A percentile compares a stretch with the other conserved stretches of the same genome.
These are phyloP conservation scores for Jaapia argillacea DNA, from an alignment of 768 basidiomycete genomes.

Conservation along the genomic window DNA sequence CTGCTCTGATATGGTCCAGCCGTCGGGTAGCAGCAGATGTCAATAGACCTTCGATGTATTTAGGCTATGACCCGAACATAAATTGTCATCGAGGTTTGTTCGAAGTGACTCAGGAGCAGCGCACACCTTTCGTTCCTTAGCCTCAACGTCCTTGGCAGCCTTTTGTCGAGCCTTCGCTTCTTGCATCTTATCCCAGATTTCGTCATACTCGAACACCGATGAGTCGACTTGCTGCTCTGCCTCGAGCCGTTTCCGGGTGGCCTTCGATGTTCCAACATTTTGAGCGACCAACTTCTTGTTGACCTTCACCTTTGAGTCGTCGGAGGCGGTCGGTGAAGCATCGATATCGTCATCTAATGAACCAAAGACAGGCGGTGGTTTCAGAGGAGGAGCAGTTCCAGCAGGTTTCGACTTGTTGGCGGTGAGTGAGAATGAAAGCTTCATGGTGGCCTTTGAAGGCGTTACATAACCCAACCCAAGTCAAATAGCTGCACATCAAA, in stretches of 20 bases:
- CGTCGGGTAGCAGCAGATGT: slow-evolving; percentile 77
- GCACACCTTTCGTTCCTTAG: slow-evolving; percentile 71
- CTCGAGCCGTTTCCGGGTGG: slow-evolving; percentile 65
- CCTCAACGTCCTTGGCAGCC: slow-evolving; percentile 64
- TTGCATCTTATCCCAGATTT: slow-evolving; percentile 95
- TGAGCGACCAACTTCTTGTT: slow-evolving; percentile 51
- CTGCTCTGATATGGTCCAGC: slow-evolving; percentile 84
- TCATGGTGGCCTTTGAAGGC: slow-evolving; percentile 37
- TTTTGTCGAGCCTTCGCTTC: slow-evolving; percentile 69
- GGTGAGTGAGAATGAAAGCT: slow-evolving; percentile 80
- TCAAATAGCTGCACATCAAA: too few species aligned
- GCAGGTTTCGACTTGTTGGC: slow-evolving; percentile 45
- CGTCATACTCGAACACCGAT: slow-evolving; percentile 91
- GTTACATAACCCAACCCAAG: neutral
- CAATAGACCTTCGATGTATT: slow-evolving; percentile 81
- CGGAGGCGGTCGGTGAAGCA: slow-evolving; percentile 33
- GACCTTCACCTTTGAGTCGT: slow-evolving; percentile 28
- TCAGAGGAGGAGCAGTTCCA: slow-evolving; percentile 35
- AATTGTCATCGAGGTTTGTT: slow-evolving; percentile 10
- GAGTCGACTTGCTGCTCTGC: slow-evolving; percentile 71
- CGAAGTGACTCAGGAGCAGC: too few species aligned
- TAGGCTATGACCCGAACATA: slow-evolving; percentile 65
- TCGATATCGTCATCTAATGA: slow-evolving; percentile 52
- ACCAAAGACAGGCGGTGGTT: slow-evolving; percentile 53
- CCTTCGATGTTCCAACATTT: slow-evolving; percentile 49